Base-by-base conservation (phyloP, 306 rosid genomes). In the Vigna unguiculata region DNA sequence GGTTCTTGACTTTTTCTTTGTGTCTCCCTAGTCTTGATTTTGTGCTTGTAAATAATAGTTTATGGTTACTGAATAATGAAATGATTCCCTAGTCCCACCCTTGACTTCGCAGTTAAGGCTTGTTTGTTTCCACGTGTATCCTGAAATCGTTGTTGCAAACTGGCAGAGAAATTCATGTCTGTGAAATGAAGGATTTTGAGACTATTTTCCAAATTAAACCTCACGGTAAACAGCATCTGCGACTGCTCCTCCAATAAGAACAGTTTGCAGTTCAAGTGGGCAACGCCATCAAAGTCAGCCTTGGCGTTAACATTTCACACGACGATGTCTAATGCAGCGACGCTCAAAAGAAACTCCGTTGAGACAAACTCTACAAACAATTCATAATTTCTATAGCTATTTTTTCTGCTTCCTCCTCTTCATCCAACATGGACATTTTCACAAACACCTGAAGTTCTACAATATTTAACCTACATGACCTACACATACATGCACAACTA, bases 1-100 rank as follows among this genome's bases (percentile, higher is more conserved):
- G 17, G 30, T 63, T 7, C 6, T 55, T 72, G 83, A 79, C 74
- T 52, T 72, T 53, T 55, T 61, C 74, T 9, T 21, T 22, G 5
- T 57, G n/a, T 17, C 8, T 57, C 9, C 21, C 16, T 1, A 12
- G 48, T 46, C 16, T 43, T 76, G 74, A 66, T 57, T 74, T 73
- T 6, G 19, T 64, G 17, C 22, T 38, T 61, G 13, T 8, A 61
- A 9, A 34, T 9, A 34, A 34, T 57, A 22, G 6, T 21, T 2
- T 54, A 21, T 54, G 24, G 8, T 54, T 15, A 28, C 6, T 21
- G 45, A 25, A 15, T 1, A 25, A 15, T 1, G 13, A 32, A 15
- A 32, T 9, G 0, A 34, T 8, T 36, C 55, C 4, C 4, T 45
- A 11, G 30, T 25, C 12, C 57, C 47, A n/a, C 34, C 34, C 3